A percentile compares a stretch with the other conserved stretches of the same genome.
Conservation (phyloP, 2,329 filamentous ascomycete genomes). For the Hypocreales sp. region DNA sequence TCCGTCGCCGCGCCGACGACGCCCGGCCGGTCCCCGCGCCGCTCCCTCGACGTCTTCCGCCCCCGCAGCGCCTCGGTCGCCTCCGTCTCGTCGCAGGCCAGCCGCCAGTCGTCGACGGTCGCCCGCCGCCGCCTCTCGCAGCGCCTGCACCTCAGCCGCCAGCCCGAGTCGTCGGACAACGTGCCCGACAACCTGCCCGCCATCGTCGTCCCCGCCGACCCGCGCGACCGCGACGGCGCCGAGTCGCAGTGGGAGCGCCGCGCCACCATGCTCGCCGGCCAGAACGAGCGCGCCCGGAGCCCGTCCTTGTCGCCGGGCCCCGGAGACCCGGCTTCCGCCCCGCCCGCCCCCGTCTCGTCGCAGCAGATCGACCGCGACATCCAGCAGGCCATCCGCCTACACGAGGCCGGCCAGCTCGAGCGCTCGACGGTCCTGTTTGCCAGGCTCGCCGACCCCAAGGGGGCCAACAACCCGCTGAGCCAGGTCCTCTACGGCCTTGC, state of each 20-base stretch:
- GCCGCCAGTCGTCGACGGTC: constrained; percentile 17
- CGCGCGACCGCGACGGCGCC: constrained; percentile 25
- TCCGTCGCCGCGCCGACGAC: background rate
- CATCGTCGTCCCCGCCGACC: constrained; percentile 36
- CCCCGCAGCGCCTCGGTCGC: constrained; percentile 32
- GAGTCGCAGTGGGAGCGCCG: constrained; percentile 85
- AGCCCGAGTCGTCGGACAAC: constrained; percentile 48
- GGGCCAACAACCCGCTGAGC: constrained; percentile 81
- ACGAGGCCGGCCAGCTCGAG: constrained; percentile 69
- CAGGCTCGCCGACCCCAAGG: constrained; percentile 64
- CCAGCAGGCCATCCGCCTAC: constrained; percentile 86
- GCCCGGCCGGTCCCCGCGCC: constrained; percentile 15
- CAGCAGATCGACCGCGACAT: constrained; percentile 54
- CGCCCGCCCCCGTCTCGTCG: constrained; percentile 23
- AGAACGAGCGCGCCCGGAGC: constrained; percentile 33
- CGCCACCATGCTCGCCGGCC: constrained; percentile 71
- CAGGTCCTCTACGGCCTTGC: constrained; percentile 94
- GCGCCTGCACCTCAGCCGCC: constrained; percentile 50
- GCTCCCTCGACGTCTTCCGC: constrained; percentile 30
- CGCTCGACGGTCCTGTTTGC: constrained; percentile 77
- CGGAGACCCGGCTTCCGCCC: constrained; percentile 3
- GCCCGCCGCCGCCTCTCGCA: constrained; percentile 42
- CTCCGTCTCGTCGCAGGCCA: constrained; percentile 23
- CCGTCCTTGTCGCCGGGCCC: constrained; percentile 22
- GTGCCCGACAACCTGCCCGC: constrained; percentile 69